Evolutionary conservation across 805 yeast species (phyloP), one percentile per base, ranked within the genome.

Genomic region (Pichia paraexigua): DNA sequence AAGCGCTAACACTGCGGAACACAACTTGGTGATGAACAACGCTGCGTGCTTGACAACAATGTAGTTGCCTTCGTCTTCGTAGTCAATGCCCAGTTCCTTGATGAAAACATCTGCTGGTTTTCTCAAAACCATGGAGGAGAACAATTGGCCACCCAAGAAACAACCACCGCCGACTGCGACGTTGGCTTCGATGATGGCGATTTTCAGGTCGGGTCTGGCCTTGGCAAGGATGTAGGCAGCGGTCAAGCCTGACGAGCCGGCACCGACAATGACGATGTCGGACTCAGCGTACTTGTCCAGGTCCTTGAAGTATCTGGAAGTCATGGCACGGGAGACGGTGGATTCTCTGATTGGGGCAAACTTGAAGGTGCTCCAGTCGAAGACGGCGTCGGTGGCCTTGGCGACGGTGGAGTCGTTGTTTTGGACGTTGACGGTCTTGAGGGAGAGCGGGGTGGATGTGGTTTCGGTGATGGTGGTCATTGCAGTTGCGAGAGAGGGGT

Each of bases 111-210:
- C 81, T n/a, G 90, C 86, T 20, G 90, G 91, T 68, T 85, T 85
- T 69, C 91, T 78, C 76, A 83, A 72, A 49, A 85, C 80, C 90
- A 84, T 84, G 40, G 90, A 89, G 28, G 85, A 79, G 66, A 85
- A 83, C 55, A 85, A 71, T 65, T 82, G 88, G 13, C 90, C 92
- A 51, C 88, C 88, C 45, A 85, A 71, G 83, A 86, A 83, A 53
- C 85, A 80, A 28, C 92, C 92, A 56, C 91, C 92, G 52, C 91
- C 91, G 50, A 86, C 85, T 35, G 86, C 75, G n/a, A 84, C 87
- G 56, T 77, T 76, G 37, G 87, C 83, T 69, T 85, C 92, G 52
- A 85, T 75, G 56, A 83, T 80, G 54, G 88, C 87, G 56, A 85
- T 78, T 65, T 81, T 84, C 59, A 85, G 71, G 57, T 85, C 89